Evolutionary conservation across 305 asterid species (phyloP), one percentile per base, ranked within the genome.

Genomic region (Fraxinus velutina): DNA sequence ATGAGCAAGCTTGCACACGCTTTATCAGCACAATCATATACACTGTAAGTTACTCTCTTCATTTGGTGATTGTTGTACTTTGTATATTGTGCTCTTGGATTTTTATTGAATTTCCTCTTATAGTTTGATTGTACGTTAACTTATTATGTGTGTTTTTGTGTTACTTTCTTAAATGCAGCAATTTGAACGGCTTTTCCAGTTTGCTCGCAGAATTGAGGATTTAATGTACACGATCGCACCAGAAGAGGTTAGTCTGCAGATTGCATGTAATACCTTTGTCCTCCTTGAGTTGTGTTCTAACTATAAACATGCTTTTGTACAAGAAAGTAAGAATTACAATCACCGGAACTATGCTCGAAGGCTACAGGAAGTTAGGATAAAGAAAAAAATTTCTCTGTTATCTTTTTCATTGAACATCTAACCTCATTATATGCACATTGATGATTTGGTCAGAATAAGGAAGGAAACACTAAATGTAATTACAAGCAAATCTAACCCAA

Each of bases 161-260:
- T 47, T 72, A 44, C 34, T 78, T 73, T 80, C 77, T 83, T 76
- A 42, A 57, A 80, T 81, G 87, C 98, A 96, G 99, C 99, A 96
- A 93, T 96, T 96, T 87, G 99, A 96, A 83, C 85, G 97, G 64
- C 93, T 96, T 83, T 96, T 96, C 93, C 98, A 94, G 90, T 93
- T 96, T 86, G 93, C 94, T 78, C 90, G 97, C 75, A 93, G 89
- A 86, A 94, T 96, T 80, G 98, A 96, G 94, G 99, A 96, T 84
- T 86, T 93, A 78, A 94, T 96, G 97, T 92, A 87, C 89, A 92
- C 98, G 50, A 91, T 90, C 81, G 80, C 97, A 3, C 99, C 97
- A 80, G 99, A 96, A 91, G 99, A 96, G 99, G 99, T 94, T 39
- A 88, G 92, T 79, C 6, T 9, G 78, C 70, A 50, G 27, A n/a